A percentile compares a stretch with the other conserved stretches of the same genome.
These are phyloP conservation scores for Termitomyces sp. DNA, from an alignment of 768 basidiomycete species.

Conservation along the genomic window DNA sequence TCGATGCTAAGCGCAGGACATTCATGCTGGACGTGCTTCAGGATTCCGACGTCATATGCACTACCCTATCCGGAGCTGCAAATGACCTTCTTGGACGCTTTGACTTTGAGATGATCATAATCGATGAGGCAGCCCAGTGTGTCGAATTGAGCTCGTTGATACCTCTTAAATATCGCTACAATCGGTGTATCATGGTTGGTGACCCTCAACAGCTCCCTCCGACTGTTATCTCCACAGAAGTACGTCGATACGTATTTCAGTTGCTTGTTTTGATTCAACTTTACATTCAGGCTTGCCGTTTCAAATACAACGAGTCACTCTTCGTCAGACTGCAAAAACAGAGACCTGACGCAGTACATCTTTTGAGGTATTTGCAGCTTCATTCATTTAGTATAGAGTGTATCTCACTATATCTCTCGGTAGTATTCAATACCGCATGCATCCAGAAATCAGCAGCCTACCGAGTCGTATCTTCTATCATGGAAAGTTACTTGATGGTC, in stretches of 20 bases:
- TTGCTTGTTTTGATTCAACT: constrained; percentile 2
- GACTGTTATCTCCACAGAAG: constrained; percentile 54
- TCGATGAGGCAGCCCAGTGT: constrained; percentile 97
- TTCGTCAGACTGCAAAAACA: constrained; percentile 88
- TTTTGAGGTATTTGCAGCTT: constrained; percentile 60
- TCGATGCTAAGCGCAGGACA: constrained; percentile 76
- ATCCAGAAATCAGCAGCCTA: constrained; percentile 87
- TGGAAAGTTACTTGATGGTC: constrained; percentile 76
- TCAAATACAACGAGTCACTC: constrained; percentile 82
- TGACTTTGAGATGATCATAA: constrained; percentile 93
- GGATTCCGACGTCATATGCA: constrained; percentile 91
- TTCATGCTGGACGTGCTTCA: constrained; percentile 69
- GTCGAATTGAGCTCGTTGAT: constrained; percentile 94
- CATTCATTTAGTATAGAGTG: background rate
- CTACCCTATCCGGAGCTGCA: constrained; percentile 89
- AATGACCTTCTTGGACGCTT: constrained; percentile 78
- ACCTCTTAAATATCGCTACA: constrained; percentile 83
- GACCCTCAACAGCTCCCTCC: constrained; percentile 96
- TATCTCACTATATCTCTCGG: background rate
- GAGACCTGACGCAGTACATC: constrained; percentile 77
- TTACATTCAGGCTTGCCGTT: constrained; percentile 49
- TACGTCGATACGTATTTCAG: constrained; percentile 9
- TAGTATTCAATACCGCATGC: constrained; percentile 99
- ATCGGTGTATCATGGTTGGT: constrained; percentile 90
- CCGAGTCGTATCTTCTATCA: constrained; percentile 89